phyloP scores from a whole-genome alignment of 192 early-diverging fungal genomes.

The Geosiphon pyriformis region DNA sequence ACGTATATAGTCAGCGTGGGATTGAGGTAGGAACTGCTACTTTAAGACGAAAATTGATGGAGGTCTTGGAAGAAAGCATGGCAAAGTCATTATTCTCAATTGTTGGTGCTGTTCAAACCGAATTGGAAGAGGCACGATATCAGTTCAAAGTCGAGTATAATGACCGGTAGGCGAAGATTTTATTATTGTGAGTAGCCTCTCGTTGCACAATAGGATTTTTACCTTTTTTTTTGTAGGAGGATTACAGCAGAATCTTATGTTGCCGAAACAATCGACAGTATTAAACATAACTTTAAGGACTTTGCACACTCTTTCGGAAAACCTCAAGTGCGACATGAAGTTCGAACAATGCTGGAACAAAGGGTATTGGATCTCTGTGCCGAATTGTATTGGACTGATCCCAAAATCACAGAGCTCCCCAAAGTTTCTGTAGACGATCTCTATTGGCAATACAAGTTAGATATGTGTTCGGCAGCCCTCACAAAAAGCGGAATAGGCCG shows the following conservation, averaged over 20 bases:
- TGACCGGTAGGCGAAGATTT: constrained; percentile 56
- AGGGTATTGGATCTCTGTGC: constrained; percentile 85
- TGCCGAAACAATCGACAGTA: constrained; percentile 85
- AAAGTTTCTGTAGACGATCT: constrained; percentile 56
- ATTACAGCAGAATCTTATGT: constrained; percentile 95
- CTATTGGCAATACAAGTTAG: constrained; percentile 82
- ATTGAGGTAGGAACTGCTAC: constrained; percentile 81
- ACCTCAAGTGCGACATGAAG: constrained; percentile 87
- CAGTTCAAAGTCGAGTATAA: constrained; percentile 99
- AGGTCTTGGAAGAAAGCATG: constrained; percentile 91
- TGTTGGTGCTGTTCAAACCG: constrained; percentile 87
- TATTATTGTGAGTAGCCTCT: neutral
- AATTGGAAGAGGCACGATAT: constrained; percentile 92
- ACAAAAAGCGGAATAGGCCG: constrained; percentile 94
- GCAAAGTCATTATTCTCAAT: constrained; percentile 72
- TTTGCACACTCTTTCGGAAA: constrained; percentile 91
- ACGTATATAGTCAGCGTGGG: constrained; percentile 55
- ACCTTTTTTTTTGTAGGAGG: constrained; percentile 5
- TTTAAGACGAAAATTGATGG: constrained; percentile 81
- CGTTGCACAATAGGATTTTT: neutral
- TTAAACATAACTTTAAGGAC: constrained; percentile 93
- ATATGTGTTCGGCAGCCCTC: constrained; percentile 75
- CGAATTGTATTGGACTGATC: constrained; percentile 88
- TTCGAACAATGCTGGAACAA: constrained; percentile 87
- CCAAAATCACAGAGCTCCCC: constrained; percentile 59